phyloP scores from a whole-genome alignment of 345 rosid genomes.

The Syzygium grande region DNA sequence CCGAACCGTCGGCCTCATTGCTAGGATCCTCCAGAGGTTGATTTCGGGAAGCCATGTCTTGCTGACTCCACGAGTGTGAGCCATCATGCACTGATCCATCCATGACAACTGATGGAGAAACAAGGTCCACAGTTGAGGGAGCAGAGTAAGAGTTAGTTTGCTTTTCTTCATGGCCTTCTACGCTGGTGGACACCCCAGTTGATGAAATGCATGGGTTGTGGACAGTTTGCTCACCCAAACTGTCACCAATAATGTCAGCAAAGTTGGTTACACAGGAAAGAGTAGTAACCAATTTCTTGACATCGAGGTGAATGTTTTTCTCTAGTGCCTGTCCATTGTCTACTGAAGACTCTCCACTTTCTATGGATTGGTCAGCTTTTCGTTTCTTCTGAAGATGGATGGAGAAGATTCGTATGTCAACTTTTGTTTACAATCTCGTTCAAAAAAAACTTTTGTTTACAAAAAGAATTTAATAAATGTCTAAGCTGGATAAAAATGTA shows the following conservation, averaged over 20 bases:
- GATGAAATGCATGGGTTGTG: constrained; percentile 1
- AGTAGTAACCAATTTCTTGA: constrained; percentile 5
- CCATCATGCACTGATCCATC: neutral
- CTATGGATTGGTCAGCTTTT: constrained; percentile 8
- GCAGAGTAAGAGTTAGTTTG: neutral
- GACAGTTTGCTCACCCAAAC: neutral
- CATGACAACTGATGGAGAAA: neutral
- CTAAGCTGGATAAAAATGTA: neutral
- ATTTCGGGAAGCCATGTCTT: neutral
- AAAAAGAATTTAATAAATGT: neutral
- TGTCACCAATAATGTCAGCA: neutral
- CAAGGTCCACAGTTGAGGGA: neutral
- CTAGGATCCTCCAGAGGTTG: constrained; percentile 1
- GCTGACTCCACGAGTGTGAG: constrained; percentile 3
- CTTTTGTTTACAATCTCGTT: neutral
- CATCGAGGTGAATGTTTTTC: constrained; percentile 7
- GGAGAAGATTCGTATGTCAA: neutral
- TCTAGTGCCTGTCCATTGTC: constrained; percentile 4
- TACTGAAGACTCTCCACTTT: constrained; percentile 1
- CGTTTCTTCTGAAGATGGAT: constrained; percentile 33
- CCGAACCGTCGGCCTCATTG: neutral
- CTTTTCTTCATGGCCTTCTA: neutral
- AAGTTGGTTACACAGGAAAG: constrained; percentile 2
- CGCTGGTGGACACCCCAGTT: neutral
- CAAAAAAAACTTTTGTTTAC: neutral